A percentile compares a stretch with the other conserved stretches of the same genome.
phyloP scores from a whole-genome alignment of 1,284 basidiomycete genomes.

The Agroathelia rolfsii region DNA sequence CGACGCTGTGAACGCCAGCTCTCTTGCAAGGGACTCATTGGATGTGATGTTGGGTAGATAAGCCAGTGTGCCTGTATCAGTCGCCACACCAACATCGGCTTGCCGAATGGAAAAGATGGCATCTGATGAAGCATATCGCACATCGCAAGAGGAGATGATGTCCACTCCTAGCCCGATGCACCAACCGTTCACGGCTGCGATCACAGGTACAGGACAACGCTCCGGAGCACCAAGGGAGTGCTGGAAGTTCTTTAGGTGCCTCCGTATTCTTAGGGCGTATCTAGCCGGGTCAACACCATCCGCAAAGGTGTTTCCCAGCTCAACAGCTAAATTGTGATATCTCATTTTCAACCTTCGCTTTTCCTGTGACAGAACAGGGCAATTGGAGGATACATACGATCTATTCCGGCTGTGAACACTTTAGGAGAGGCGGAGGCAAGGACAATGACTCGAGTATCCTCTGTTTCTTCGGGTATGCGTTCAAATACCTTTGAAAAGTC shows the following conservation, averaged over 20 bases:
- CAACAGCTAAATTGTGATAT: constrained; percentile 7
- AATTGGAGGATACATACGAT: too few species aligned
- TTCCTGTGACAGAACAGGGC: too few species aligned
- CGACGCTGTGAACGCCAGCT: constrained; percentile 74
- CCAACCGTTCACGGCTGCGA: constrained; percentile 74
- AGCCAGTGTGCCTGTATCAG: constrained; percentile 86
- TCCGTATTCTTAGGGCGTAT: constrained; percentile 37
- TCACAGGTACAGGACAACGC: constrained; percentile 74
- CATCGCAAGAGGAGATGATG: constrained; percentile 73
- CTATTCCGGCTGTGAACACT: constrained; percentile 74
- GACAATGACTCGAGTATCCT: constrained; percentile 60
- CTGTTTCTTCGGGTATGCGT: constrained; percentile 36
- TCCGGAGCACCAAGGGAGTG: constrained; percentile 61
- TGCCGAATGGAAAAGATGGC: constrained; percentile 76
- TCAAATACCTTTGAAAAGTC: constrained; percentile 60
- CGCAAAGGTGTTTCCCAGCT: too few species aligned
- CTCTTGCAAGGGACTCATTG: constrained; percentile 71
- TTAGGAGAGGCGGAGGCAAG: constrained; percentile 62
- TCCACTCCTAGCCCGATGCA: constrained; percentile 73
- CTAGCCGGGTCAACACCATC: constrained; percentile 39
- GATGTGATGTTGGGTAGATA: constrained; percentile 76
- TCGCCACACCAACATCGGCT: constrained; percentile 83
- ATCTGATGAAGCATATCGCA: constrained; percentile 64
- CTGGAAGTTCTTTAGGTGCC: constrained; percentile 61
- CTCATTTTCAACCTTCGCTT: too few species aligned